Evolutionary conservation across 2,329 filamentous ascomycete species (phyloP), one percentile per base, ranked within the genome.

Genomic region (Gaeumannomyces sp.): DNA sequence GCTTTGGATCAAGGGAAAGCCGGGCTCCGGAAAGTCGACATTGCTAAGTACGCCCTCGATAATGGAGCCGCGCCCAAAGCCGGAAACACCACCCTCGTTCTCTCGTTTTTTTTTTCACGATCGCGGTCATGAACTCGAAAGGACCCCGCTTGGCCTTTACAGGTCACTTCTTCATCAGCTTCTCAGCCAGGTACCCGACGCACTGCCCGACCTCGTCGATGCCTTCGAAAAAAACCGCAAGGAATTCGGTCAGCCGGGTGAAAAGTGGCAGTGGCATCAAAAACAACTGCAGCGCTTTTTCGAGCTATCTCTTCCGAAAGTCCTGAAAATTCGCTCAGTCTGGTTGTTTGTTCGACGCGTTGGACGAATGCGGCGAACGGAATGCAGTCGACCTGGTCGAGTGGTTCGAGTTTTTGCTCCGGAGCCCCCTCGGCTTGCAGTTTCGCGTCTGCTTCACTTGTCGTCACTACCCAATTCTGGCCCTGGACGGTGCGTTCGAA

Each of bases 71-170:
- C 22, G 13, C 31, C 27, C 31, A 25, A 14, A 4, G 33, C 33
- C 8, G 13, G 33, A 45, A 25, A 35, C 29, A 3, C 31, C 35
- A n/a, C 22, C 22, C 59, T 66, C 5, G 33, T 71, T 4, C 66
- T 77, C 5, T 70, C 68, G 0, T n/a, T 79, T 77, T 68, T 78
- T 77, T 67, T 77, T 78, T 64, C 72, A 77, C 31, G 72, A 67
- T 16, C 71, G 73, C 7, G 75, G 76, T 7, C 53, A 63, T 16
- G 53, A 67, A 5, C 69, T 78, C 4, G 73, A 79, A 66, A 75
- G 69, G 63, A 69, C 69, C 0, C 70, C 66, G 0, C 33, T 74
- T 1, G 77, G 76, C 7, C 70, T 78, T 64, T 74, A 73, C 62
- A 70, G 76, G 19, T 71, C 75, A 1, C 64, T 78, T 0, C 63